Percentiles rank a stretch among this genome's conserved stretches.
Evolutionary conservation across 2,329 filamentous ascomycete species (phyloP).

Genomic region (Sporothrix brasiliensis): DNA sequence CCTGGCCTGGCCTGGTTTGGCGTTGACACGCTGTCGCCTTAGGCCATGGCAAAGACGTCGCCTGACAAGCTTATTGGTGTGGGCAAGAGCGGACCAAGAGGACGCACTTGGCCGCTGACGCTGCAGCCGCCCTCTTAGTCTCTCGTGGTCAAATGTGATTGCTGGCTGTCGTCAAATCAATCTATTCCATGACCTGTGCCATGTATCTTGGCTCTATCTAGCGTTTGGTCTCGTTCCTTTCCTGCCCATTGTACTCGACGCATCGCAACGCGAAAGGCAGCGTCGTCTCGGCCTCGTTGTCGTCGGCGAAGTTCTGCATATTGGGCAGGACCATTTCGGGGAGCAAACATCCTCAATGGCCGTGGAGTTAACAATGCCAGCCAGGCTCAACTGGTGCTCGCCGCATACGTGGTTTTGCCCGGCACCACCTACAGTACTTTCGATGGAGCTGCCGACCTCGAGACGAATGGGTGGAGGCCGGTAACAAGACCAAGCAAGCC

Average conservation of each 20-base stretch:
- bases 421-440: constrained; percentile 17
- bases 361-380: background rate
- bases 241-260: background rate
- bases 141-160: background rate
- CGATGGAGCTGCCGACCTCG: constrained; percentile 27
- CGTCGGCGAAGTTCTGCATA: constrained; percentile 5
- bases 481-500: constrained; percentile 19
- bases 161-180: background rate
- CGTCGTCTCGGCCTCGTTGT: constrained; percentile 9
- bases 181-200: background rate
- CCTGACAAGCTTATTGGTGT: background rate
- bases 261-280: background rate
- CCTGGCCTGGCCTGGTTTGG: background rate
- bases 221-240: background rate
- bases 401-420: constrained; percentile 23
- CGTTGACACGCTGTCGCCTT: background rate
- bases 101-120: constrained; percentile 9
- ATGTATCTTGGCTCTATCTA: background rate
- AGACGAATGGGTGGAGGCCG: constrained; percentile 18
- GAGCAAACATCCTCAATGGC: constrained; percentile 1
- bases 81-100: background rate
- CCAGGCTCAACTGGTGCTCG: background rate
- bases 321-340: constrained; percentile 4
- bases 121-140: constrained; percentile 5
- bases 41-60: background rate